phyloP scores from a whole-genome alignment of 352 stramenopile species.

The Plasmopara muralis region DNA sequence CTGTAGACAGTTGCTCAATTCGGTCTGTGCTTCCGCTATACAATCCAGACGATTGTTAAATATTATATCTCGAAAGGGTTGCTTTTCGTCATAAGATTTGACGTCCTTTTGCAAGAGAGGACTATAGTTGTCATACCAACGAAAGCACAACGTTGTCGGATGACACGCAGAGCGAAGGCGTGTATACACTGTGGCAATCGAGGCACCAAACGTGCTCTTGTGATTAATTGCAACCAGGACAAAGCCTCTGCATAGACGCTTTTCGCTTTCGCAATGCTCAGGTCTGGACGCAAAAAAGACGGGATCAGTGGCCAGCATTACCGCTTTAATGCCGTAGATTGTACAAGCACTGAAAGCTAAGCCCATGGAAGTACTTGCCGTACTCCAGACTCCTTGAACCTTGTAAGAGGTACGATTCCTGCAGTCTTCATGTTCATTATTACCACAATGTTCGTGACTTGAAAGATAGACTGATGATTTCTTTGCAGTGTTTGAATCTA shows the following conservation, averaged over 20 bases:
- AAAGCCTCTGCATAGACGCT: conserved; percentile 45
- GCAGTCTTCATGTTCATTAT: conserved; percentile 9
- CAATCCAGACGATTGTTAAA: conserved; percentile 53
- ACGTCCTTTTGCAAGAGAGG: conserved; percentile 59
- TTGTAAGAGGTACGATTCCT: conserved; percentile 35
- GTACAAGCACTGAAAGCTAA: conserved; percentile 42
- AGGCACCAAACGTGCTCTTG: conserved; percentile 62
- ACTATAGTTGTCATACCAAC: conserved; percentile 77
- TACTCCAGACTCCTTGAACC: conserved; percentile 63
- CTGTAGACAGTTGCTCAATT: conserved; percentile 56
- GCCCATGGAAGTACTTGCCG: conserved; percentile 43
- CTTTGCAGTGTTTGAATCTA: conserved; percentile 9
- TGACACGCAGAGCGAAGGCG: conserved; percentile 47
- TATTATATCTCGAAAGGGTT: conserved; percentile 13
- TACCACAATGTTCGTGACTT: no score
- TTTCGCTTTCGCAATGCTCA: conserved; percentile 33
- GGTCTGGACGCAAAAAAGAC: conserved; percentile 52
- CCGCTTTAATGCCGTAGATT: conserved; percentile 52
- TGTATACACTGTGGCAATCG: conserved; percentile 47
- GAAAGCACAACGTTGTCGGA: conserved; percentile 67
- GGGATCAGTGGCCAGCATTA: conserved; percentile 58
- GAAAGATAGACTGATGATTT: no score
- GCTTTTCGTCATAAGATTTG: conserved; percentile 1
- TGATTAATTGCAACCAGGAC: conserved; percentile 74
- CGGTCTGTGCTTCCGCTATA: conserved; percentile 48